phyloP scores from a whole-genome alignment of 2,329 filamentous ascomycete species.

The Colletotrichum sp. region DNA sequence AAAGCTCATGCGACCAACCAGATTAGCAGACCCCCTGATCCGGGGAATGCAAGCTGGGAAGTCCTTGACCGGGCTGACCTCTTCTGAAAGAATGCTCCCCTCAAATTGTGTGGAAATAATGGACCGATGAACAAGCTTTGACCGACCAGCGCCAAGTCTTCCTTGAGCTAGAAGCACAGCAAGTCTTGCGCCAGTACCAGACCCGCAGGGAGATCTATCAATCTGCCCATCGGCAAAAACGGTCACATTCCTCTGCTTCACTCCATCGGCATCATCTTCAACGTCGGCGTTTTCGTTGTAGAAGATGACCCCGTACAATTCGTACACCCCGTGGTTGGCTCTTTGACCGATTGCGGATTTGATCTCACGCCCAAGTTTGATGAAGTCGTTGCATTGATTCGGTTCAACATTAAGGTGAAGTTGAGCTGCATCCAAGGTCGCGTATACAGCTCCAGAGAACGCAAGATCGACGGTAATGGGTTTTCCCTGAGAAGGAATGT shows the following conservation, averaged over 20 bases:
- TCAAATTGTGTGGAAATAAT: not conserved
- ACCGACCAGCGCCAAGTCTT: not conserved
- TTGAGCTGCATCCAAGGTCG: not conserved
- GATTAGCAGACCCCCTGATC: not conserved
- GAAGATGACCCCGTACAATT: constrained; percentile 14
- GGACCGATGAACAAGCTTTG: not conserved
- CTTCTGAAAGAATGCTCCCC: not conserved
- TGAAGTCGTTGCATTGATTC: not conserved
- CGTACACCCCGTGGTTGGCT: not conserved
- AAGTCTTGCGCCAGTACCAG: constrained; percentile 26
- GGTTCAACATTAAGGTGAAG: not conserved
- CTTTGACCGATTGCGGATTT: not conserved
- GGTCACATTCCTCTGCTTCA: constrained; percentile 25
- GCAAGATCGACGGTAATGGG: not conserved
- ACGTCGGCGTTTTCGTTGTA: not conserved
- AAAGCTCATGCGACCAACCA: constrained; percentile 10
- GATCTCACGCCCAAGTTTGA: constrained; percentile 7
- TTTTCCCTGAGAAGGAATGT: not conserved
- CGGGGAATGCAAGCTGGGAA: constrained; percentile 2
- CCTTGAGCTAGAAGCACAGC: constrained; percentile 17
- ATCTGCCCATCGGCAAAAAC: constrained; percentile 31
- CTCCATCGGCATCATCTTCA: not conserved
- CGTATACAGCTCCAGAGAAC: constrained; percentile 11
- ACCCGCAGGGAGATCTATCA: constrained; percentile 29
- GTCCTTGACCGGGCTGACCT: not conserved